Percentiles rank a stretch among this genome's conserved stretches.
Conservation (phyloP, 768 basidiomycete genomes). For the Lactarius tabidus region DNA sequence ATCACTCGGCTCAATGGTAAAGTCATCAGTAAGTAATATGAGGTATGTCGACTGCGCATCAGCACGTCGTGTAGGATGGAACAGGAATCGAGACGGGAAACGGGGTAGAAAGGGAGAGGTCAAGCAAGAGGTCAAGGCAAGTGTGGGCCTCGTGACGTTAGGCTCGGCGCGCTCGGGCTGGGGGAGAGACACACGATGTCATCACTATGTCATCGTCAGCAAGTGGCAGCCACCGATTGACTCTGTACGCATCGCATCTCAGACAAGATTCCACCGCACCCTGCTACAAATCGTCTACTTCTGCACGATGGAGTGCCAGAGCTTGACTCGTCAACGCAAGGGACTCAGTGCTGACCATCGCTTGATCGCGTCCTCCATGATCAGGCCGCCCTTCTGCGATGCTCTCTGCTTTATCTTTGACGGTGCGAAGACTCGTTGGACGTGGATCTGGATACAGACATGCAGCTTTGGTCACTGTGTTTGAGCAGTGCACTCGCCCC, state of each 20-base stretch:
- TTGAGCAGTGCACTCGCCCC: constrained; percentile 69
- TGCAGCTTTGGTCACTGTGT: constrained; percentile 82
- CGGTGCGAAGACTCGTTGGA: constrained; percentile 52
- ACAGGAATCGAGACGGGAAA: too few relatives aligned
- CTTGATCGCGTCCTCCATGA: constrained; percentile 51
- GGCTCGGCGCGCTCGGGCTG: too few relatives aligned
- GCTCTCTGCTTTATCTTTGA: constrained; percentile 61
- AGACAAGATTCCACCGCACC: constrained; percentile 71
- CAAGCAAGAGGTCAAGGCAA: too few relatives aligned
- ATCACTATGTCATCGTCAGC: constrained; percentile 65
- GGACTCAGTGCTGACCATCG: constrained; percentile 57
- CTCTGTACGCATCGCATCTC: constrained; percentile 63
- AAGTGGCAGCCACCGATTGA: constrained; percentile 68
- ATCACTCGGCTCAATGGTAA: too few relatives aligned
- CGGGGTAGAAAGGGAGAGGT: too few relatives aligned
- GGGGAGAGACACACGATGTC: constrained; percentile 53
- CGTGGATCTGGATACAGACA: constrained; percentile 69
- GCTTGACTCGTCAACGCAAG: constrained; percentile 46
- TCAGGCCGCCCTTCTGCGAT: constrained; percentile 61
- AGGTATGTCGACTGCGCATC: too few relatives aligned
- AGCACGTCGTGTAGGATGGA: too few relatives aligned
- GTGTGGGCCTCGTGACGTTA: too few relatives aligned
- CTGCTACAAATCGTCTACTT: constrained; percentile 81
- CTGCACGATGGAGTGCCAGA: constrained; percentile 60
- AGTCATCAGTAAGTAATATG: too few relatives aligned